Evolutionary conservation across 2,329 filamentous ascomycete genomes (phyloP).

Genomic region (Epichloe brachyelytri): DNA sequence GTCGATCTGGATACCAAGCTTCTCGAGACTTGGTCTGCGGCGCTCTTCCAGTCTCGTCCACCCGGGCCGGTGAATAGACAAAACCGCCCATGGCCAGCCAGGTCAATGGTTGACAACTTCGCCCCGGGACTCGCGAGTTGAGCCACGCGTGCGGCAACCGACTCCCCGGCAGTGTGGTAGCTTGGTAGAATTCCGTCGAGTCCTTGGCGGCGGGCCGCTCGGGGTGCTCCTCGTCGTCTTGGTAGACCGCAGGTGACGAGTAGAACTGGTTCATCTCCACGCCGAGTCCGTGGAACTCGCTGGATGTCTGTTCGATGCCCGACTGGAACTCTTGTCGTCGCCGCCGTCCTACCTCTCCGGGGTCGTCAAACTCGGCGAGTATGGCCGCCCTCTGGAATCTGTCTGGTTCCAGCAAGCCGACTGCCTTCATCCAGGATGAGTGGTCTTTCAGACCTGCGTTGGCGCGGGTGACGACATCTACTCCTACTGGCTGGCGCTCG

Average conservation of each 20-base stretch:
- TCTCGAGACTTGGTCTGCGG: slow-evolving; percentile 26
- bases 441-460: slow-evolving; percentile 46
- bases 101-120: slow-evolving; percentile 43
- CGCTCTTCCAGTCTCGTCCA: slow-evolving; percentile 39
- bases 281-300: slow-evolving; percentile 43
- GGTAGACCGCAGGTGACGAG: slow-evolving; percentile 29
- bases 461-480: slow-evolving; percentile 36
- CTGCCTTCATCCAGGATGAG: slow-evolving; percentile 27
- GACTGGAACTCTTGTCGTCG: slow-evolving; percentile 26
- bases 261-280: slow-evolving; percentile 49
- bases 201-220: slow-evolving; percentile 20
- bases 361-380: slow-evolving; percentile 28
- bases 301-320: slow-evolving; percentile 28
- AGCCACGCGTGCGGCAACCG: slow-evolving; percentile 52
- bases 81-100: slow-evolving; percentile 43
- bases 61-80: slow-evolving; percentile 41
- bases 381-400: slow-evolving; percentile 24
- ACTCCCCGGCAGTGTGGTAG: slow-evolving; percentile 44
- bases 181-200: slow-evolving; percentile 27
- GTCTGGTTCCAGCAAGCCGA: slow-evolving; percentile 29
- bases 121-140: slow-evolving; percentile 32
- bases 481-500: slow-evolving; percentile 38
- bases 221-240: slow-evolving; percentile 29
- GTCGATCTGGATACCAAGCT: slow-evolving; percentile 32
- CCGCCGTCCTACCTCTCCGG: slow-evolving; percentile 22